These are phyloP conservation scores for Colletotrichum tanaceti DNA, from an alignment of 2,329 filamentous ascomycete species.

Conservation along the genomic window DNA sequence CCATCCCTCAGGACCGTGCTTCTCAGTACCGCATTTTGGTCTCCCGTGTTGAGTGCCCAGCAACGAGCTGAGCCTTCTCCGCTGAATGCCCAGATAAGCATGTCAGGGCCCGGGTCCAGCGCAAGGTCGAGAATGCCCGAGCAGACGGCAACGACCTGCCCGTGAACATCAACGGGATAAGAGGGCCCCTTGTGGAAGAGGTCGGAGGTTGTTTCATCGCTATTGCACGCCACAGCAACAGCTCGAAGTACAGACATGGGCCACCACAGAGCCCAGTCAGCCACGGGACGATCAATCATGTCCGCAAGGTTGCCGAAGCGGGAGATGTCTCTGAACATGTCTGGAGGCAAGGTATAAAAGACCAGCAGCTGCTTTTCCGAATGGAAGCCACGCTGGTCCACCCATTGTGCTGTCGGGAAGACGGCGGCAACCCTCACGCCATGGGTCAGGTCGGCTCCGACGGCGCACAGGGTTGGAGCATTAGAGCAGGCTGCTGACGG, in stretches of 20 bases:
- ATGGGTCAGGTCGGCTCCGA: conserved; percentile 65
- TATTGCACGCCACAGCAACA: neutral
- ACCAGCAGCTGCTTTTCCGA: conserved; percentile 57
- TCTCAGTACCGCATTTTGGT: conserved; percentile 19
- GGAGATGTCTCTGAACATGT: conserved; percentile 59
- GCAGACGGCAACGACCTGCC: conserved; percentile 49
- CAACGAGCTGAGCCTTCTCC: conserved; percentile 50
- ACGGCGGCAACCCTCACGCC: conserved; percentile 69
- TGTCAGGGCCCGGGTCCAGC: conserved; percentile 48
- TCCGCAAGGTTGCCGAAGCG: conserved; percentile 23
- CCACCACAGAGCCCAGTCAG: conserved; percentile 42
- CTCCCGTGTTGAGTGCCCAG: conserved; percentile 48
- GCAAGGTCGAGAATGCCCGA: conserved; percentile 49
- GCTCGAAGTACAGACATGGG: conserved; percentile 36
- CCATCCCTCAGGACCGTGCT: conserved; percentile 47
- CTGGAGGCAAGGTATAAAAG: conserved; percentile 70
- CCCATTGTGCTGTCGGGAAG: conserved; percentile 55
- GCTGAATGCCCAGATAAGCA: conserved; percentile 52
- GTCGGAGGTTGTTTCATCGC: neutral
- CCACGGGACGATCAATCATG: conserved; percentile 27
- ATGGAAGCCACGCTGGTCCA: neutral
- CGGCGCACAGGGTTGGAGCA: conserved; percentile 64
- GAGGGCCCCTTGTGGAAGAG: conserved; percentile 36
- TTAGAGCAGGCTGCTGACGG: conserved; percentile 46
- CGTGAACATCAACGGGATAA: conserved; percentile 49